Conservation (phyloP, 176 grass and related monocot species). For the Thalia dealbata region DNA sequence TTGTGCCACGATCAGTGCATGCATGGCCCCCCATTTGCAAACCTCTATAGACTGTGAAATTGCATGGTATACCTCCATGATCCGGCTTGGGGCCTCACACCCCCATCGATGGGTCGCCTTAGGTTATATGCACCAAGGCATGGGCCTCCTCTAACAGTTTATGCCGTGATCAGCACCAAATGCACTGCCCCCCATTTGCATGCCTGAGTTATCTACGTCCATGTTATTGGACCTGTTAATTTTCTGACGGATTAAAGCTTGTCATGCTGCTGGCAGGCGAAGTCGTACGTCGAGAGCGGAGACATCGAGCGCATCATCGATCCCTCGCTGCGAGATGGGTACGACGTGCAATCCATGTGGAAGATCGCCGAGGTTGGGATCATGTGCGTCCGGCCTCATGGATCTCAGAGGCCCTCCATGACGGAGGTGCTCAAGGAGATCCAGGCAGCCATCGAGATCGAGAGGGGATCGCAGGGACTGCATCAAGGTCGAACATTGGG, state of each 20-base stretch:
- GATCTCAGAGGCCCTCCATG: slow-evolving; percentile 48
- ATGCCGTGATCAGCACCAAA: too few species aligned
- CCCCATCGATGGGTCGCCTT: too few species aligned
- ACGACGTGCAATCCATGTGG: slow-evolving; percentile 71
- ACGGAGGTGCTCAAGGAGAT: slow-evolving; percentile 91
- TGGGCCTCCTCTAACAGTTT: too few species aligned
- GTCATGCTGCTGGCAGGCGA: slow-evolving; percentile 40
- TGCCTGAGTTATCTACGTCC: too few species aligned
- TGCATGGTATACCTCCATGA: too few species aligned
- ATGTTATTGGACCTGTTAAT: too few species aligned
- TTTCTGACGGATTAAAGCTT: neutral
- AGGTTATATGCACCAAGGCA: too few species aligned
- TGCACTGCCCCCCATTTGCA: too few species aligned
- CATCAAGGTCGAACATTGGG: slow-evolving; percentile 19
- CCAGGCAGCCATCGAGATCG: slow-evolving; percentile 75
- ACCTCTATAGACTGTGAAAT: too few species aligned
- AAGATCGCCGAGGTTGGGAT: slow-evolving; percentile 73
- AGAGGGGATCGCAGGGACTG: slow-evolving; percentile 16
- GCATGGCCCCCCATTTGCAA: too few species aligned
- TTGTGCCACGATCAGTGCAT: too few species aligned
- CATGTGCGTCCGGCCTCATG: slow-evolving; percentile 75
- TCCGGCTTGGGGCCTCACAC: too few species aligned
- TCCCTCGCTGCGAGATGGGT: slow-evolving; percentile 33
- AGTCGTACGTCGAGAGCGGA: slow-evolving; percentile 76
- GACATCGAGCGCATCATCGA: slow-evolving; percentile 72